Conservation (phyloP, 441 rosid species). For the Gossypium aridum region DNA sequence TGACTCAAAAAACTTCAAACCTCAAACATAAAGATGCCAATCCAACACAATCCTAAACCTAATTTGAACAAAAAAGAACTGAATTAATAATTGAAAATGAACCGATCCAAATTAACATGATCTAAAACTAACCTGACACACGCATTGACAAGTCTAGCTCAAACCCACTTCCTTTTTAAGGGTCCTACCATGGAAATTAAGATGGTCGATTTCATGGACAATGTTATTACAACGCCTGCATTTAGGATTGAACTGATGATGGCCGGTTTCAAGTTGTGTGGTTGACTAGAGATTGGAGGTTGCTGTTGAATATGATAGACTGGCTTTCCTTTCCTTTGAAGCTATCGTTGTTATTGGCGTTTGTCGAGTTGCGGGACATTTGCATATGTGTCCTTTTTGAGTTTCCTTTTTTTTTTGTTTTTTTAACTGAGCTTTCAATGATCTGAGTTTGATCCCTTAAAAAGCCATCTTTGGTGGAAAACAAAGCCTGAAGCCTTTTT, state of each 20-base stretch:
- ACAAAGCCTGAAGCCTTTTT: slow-evolving; percentile 3
- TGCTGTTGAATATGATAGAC: slow-evolving; percentile 16
- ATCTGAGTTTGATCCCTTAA: slow-evolving; percentile 8
- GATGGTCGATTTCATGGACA: slow-evolving; percentile 7
- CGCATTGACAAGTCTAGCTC: too few relatives aligned
- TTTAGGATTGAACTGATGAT: background rate
- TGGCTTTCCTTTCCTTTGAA: slow-evolving; percentile 2
- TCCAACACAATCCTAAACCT: too few relatives aligned
- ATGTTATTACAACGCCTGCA: slow-evolving; percentile 4
- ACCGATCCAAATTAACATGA: too few relatives aligned
- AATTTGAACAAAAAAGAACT: too few relatives aligned
- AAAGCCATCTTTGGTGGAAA: slow-evolving; percentile 11
- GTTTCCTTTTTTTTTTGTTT: background rate
- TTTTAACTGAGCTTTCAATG: slow-evolving; percentile 4
- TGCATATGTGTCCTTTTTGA: slow-evolving; percentile 12
- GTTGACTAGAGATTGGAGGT: slow-evolving; percentile 12
- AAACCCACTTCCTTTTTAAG: background rate
- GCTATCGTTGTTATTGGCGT: slow-evolving; percentile 7
- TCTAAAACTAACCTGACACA: too few relatives aligned
- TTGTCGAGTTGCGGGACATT: slow-evolving; percentile 28
- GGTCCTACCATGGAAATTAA: slow-evolving; percentile 21
- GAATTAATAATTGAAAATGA: too few relatives aligned
- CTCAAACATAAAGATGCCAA: too few relatives aligned
- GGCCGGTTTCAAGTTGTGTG: slow-evolving; percentile 18
- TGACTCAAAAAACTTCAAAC: too few relatives aligned